Base-by-base conservation (phyloP, 2,329 filamentous ascomycete species). In the Pseudogymnoascus verrucosus region DNA sequence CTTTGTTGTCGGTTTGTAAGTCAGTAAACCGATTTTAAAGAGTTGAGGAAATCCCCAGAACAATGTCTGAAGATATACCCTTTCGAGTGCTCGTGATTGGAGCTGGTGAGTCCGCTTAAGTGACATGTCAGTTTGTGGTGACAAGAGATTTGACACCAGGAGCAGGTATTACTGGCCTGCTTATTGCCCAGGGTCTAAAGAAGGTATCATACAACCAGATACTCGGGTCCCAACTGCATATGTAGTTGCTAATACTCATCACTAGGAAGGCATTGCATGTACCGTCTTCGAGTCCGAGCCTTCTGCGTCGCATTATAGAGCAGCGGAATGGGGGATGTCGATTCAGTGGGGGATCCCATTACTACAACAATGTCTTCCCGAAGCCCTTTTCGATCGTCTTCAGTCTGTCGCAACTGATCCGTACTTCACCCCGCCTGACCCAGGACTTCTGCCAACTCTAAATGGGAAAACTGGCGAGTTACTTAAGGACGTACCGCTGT, bases 121-220 rank as follows among this genome's bases (percentile, higher is more conserved):
- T 10, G 26, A 16, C 26, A 19, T 12, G 4, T 57, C 19, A 10
- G n/a, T 54, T 28, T 19, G 26, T 4, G 3, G 61, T 60, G 47
- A 28, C 23, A 39, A 16, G 26, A 26, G 31, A n/a, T 44, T 60
- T 65, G 21, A 65, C 34, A 44, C 40, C 62, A 4, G 4, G 3
- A 21, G 6, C 63, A 78, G 77, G 76, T 14, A 75, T 74, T 47
- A 77, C 76, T 14, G 76, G 77, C 7, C 76, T 77, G 62, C 72
- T 75, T 1, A 70, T 76, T 23, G 76, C 77, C 4, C 75, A 78
- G 54, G 76, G 76, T 2, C 67, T 78, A 7, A 76, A 74, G 65
- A 77, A 78, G 69, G 73, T 74, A 65, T 7, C 42, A n/a, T 5
- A 40, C 10, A 19, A 21, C 6, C 28, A 26, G 12, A 23, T n/a